Evolutionary conservation across 2,329 filamentous ascomycete genomes (phyloP), one percentile per base, ranked within the genome.

Genomic region (Sarocladium strictum): DNA sequence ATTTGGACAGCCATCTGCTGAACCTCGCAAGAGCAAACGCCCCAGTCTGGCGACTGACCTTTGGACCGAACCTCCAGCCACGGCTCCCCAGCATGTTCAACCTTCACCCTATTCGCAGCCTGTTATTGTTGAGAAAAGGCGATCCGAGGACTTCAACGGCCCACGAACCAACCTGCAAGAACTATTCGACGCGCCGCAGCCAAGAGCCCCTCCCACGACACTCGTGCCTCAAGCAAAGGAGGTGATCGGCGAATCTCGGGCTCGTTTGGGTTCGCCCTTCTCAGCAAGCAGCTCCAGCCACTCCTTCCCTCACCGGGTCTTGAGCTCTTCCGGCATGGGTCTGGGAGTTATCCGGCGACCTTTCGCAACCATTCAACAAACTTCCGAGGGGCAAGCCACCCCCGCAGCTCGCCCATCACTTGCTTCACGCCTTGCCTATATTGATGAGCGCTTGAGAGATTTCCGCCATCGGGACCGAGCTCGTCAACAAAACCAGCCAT

Each of bases 241-340:
- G 32, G 59, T 63, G 60, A 68, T 72, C 6, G 63, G 65, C 1
- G 65, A 65, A 2, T 69, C 69, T 1, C 76, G 75, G 38, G 71
- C 74, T 14, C 75, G 81, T 6, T 72, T 86, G 3, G 80, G 83
- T 27, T 86, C 83, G 4, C 83, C 83, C 0, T 85, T 86, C 58
- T 69, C 74, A 7, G 72, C 72, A 32, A 71, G 66, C 55, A 72
- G 76, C 54, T 72, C 76, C 12, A 83, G 78, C 65, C 76, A 81
- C 61, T 85, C 82, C 45, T 83, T 85, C 58, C 83, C 83, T n/a
- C 80, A 79, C 56, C 76, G 83, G 38, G 65, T 78, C 27, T 76
- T 74, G 29, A 75, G 77, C 59, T 72, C 74, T 2, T 67, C 70
- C 12, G 71, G 69, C 38, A 69, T 80, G 32, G 74, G 77, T 49